Evolutionary conservation across 345 rosid genomes (phyloP).

Genomic region (Eucalyptus brandiana): DNA sequence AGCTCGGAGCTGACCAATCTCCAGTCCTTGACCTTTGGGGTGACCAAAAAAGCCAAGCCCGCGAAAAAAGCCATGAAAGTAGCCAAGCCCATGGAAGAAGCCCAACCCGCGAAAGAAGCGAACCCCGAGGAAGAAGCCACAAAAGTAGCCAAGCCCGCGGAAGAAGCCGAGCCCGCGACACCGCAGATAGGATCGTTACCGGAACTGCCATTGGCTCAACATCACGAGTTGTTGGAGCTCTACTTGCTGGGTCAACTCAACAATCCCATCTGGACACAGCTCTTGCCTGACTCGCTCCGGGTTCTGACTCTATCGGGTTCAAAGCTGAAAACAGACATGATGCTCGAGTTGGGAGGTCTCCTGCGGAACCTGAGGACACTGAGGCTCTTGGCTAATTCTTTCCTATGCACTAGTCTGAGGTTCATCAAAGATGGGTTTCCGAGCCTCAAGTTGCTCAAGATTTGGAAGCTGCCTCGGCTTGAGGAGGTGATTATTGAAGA

Average conservation of each 20-base stretch:
- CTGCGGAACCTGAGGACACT: background rate
- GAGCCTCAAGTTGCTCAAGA: no score
- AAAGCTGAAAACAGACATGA: background rate
- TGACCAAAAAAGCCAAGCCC: background rate
- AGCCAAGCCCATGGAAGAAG: no score
- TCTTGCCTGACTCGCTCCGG: background rate
- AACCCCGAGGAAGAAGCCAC: no score
- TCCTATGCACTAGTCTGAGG: fast-evolving
- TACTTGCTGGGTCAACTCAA: background rate
- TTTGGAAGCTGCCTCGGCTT: no score
- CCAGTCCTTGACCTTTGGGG: background rate
- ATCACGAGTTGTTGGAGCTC: background rate
- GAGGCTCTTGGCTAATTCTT: no score
- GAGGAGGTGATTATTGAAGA: fast-evolving
- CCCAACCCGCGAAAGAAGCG: fast-evolving
- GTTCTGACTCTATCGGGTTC: background rate
- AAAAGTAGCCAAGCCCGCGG: no score
- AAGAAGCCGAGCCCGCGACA: fast-evolving
- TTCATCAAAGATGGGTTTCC: no score
- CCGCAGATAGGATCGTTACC: background rate
- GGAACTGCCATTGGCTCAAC: background rate
- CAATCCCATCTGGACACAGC: background rate
- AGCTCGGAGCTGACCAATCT: background rate
- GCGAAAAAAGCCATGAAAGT: background rate
- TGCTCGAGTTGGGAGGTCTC: background rate